Evolutionary conservation across 345 rosid genomes (phyloP).

Genomic region (Eucalyptus leucophloia): DNA sequence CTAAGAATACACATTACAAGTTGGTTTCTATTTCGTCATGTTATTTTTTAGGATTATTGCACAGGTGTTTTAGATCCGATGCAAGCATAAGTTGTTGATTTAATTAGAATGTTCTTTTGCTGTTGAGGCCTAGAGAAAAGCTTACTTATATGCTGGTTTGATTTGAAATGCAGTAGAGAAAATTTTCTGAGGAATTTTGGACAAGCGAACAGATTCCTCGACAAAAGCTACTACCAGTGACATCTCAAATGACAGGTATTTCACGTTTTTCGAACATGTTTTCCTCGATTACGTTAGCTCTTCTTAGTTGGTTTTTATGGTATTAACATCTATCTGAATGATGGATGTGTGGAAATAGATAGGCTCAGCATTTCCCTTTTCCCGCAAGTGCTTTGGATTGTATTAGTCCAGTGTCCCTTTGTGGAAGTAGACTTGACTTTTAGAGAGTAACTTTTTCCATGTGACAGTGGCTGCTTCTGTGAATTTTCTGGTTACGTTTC

Average conservation of each 20-base stretch:
- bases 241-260: neutral
- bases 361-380: neutral
- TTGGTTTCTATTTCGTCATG: neutral
- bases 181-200: neutral
- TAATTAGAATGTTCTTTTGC: neutral
- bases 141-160: neutral
- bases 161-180: neutral
- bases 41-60: neutral
- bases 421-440: neutral
- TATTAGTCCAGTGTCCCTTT: neutral
- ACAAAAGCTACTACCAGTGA: neutral
- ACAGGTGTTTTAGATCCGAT: too few relatives aligned
- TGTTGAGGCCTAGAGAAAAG: neutral
- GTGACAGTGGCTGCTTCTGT: neutral
- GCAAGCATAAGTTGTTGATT: neutral
- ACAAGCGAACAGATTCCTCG: neutral
- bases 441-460: neutral
- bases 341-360: neutral
- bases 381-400: neutral
- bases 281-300: neutral
- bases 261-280: neutral
- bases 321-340: too few relatives aligned
- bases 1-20: too few relatives aligned
- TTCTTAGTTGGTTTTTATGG: too few relatives aligned
- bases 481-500: neutral